Percentiles rank a stretch among this genome's conserved stretches.
These are phyloP conservation scores for Solanum bukasovii DNA, from an alignment of 257 asterid species.

Conservation along the genomic window DNA sequence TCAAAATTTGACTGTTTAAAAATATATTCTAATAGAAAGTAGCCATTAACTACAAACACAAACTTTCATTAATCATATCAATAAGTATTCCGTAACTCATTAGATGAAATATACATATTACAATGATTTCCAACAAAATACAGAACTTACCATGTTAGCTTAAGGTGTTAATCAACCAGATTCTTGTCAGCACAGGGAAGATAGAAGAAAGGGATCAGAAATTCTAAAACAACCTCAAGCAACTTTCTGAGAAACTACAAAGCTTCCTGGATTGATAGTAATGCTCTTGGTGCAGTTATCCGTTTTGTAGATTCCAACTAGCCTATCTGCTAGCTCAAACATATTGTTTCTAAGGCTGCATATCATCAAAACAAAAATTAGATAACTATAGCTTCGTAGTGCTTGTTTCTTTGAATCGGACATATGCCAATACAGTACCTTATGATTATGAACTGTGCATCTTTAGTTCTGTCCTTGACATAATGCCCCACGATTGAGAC, in stretches of 20 bases:
- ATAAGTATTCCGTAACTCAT: not conserved
- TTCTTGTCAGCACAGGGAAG: not conserved
- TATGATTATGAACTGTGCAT: slow-evolving; percentile 94
- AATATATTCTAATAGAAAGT: not conserved
- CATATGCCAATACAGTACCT: slow-evolving; percentile 29
- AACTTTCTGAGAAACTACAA: slow-evolving; percentile 63
- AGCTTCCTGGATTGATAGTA: slow-evolving; percentile 89
- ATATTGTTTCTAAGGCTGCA: slow-evolving; percentile 90
- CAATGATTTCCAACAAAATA: not conserved
- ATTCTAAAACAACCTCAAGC: slow-evolving; percentile 17
- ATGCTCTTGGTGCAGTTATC: slow-evolving; percentile 96
- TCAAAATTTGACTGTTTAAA: not conserved
- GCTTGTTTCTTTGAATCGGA: not conserved
- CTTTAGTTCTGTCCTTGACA: slow-evolving; percentile 96
- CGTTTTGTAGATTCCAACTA: slow-evolving; percentile 91
- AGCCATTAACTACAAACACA: not conserved
- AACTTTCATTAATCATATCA: not conserved
- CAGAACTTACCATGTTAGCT: not conserved
- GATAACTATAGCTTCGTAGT: not conserved
- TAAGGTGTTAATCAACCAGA: not conserved
- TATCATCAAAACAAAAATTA: not conserved
- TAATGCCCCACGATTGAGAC: slow-evolving; percentile 98
- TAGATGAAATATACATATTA: not conserved
- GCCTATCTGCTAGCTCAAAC: slow-evolving; percentile 94
- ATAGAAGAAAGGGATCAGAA: not conserved